phyloP scores from a whole-genome alignment of 2,329 filamentous ascomycete genomes.

The Ophiosphaerella herpotricha region DNA sequence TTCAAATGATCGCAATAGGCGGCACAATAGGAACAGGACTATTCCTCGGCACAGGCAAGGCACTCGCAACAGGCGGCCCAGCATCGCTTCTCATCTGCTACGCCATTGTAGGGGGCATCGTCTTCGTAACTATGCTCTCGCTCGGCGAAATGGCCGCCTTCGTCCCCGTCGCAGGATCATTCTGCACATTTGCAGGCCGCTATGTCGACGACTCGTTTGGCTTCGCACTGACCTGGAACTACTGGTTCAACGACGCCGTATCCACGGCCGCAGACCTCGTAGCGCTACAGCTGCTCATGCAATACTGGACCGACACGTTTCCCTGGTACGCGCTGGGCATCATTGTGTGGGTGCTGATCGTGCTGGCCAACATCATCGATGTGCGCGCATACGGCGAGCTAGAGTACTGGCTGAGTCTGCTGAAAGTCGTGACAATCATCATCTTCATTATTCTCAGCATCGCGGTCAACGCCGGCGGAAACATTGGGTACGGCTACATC shows the following conservation, averaged over 20 bases:
- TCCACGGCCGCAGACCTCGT: slow-evolving; percentile 43
- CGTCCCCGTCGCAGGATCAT: slow-evolving; percentile 41
- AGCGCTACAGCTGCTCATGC: slow-evolving; percentile 39
- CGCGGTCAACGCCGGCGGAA: slow-evolving; percentile 34
- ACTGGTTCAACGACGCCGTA: slow-evolving; percentile 39
- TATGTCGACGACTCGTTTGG: slow-evolving; percentile 66
- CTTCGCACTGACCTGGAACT: slow-evolving; percentile 38
- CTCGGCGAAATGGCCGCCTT: slow-evolving; percentile 47
- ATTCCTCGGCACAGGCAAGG: slow-evolving; percentile 62
- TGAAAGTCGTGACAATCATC: slow-evolving; percentile 43
- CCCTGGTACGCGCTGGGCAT: slow-evolving; percentile 37
- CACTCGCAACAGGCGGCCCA: slow-evolving; percentile 54
- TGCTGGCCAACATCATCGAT: slow-evolving; percentile 43
- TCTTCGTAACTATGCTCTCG: slow-evolving; percentile 43
- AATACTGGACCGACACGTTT: slow-evolving; percentile 45
- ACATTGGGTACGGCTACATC: slow-evolving; percentile 27
- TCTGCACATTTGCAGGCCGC: slow-evolving; percentile 39
- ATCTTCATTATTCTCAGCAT: slow-evolving; percentile 42
- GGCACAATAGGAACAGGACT: slow-evolving; percentile 65
- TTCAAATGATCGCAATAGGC: slow-evolving; percentile 66
- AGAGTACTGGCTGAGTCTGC: slow-evolving; percentile 41
- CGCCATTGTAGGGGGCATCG: slow-evolving; percentile 38
- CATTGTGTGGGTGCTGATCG: slow-evolving; percentile 40
- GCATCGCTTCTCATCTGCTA: slow-evolving; percentile 43
- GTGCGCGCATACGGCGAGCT: slow-evolving; percentile 44